Evolutionary conservation across 106 monocot species (phyloP).

Genomic region (Agapanthus africanus): DNA sequence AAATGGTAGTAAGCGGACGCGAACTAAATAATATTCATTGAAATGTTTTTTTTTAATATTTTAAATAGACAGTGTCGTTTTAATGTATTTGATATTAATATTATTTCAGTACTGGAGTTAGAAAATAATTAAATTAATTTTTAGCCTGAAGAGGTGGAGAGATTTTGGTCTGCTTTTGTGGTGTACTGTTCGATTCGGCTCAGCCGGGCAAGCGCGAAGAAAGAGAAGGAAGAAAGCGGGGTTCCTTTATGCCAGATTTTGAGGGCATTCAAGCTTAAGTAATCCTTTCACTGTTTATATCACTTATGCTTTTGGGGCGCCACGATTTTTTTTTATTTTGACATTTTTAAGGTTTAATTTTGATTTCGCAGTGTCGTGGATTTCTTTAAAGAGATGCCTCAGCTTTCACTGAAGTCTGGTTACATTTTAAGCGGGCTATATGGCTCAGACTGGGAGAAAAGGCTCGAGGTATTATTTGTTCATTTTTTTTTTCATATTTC

Average conservation of each 20-base stretch:
- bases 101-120: background rate
- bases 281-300: conserved; percentile 9
- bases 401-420: conserved; percentile 74
- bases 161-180: conserved; percentile 73
- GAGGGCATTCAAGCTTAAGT: conserved; percentile 70
- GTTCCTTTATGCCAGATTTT: conserved; percentile 63
- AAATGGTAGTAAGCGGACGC: background rate
- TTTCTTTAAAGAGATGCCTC: conserved; percentile 93
- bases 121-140: background rate
- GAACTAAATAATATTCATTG: background rate
- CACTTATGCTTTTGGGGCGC: background rate
- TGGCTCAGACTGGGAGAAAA: conserved; percentile 87
- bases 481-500: background rate
- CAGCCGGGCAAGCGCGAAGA: conserved; percentile 20
- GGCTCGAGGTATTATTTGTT: conserved; percentile 56
- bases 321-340: background rate
- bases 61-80: background rate
- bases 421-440: conserved; percentile 48
- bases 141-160: conserved; percentile 84
- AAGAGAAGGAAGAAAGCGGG: conserved; percentile 29
- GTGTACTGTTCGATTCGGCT: conserved; percentile 69
- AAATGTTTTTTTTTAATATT: background rate
- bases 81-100: too few species aligned
- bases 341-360: background rate
- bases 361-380: conserved; percentile 50